Conservation (phyloP, 345 rosid species). For the Abelmoschus esculentus region DNA sequence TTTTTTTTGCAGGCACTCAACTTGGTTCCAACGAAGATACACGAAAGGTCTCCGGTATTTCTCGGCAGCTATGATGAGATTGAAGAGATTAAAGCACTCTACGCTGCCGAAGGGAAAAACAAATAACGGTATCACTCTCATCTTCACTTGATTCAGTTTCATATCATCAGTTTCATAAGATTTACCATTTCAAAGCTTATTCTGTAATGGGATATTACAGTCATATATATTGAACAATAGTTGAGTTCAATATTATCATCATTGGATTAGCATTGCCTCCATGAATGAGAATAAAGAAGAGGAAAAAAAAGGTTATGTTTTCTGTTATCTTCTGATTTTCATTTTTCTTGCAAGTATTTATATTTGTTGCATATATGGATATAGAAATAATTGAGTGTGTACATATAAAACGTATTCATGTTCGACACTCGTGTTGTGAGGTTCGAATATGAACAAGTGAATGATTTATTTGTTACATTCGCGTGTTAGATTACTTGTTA, state of each 20-base stretch:
- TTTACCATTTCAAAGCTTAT: background rate
- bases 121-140: conserved; percentile 16
- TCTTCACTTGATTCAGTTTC: background rate
- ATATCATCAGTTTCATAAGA: background rate
- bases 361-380: too few relatives aligned
- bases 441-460: too few relatives aligned
- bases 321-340: too few relatives aligned
- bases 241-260: background rate
- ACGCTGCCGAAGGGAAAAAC: conserved; percentile 49
- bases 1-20: conserved; percentile 67
- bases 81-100: conserved; percentile 81
- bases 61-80: conserved; percentile 93
- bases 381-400: too few relatives aligned
- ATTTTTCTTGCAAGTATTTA: too few relatives aligned
- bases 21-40: conserved; percentile 64
- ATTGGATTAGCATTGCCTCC: too few relatives aligned
- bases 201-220: background rate
- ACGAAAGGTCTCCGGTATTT: conserved; percentile 86
- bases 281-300: too few relatives aligned
- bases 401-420: too few relatives aligned
- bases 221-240: background rate
- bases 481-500: too few relatives aligned
- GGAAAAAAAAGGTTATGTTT: too few relatives aligned
- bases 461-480: too few relatives aligned
- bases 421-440: too few relatives aligned